Percentiles rank a stretch among this genome's conserved stretches.
Conservation (phyloP, 371 early-diverging fungal genomes). For the Syncephalis fuscata region DNA sequence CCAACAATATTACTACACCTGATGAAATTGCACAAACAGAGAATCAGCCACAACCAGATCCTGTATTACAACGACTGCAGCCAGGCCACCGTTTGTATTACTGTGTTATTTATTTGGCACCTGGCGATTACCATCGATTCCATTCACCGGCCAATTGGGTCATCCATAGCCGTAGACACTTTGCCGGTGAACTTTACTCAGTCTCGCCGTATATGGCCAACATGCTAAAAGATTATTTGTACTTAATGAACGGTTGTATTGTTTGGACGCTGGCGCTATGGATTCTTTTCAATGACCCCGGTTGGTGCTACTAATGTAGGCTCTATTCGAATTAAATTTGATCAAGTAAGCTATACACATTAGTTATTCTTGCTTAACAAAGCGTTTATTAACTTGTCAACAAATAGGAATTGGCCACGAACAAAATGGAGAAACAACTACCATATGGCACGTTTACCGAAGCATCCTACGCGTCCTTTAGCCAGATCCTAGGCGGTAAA, state of each 20-base stretch:
- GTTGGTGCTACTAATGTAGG: constrained; percentile 98
- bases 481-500: constrained; percentile 41
- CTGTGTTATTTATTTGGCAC: constrained; percentile 87
- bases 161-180: constrained; percentile 70
- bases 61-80: constrained; percentile 19
- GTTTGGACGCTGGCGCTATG: constrained; percentile 82
- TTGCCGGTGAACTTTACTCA: constrained; percentile 83
- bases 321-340: constrained; percentile 81
- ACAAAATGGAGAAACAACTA: constrained; percentile 27
- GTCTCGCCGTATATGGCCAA: constrained; percentile 83
- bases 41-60: not conserved
- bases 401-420: constrained; percentile 50
- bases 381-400: not conserved
- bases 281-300: constrained; percentile 89
- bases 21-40: not conserved
- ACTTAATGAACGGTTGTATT: constrained; percentile 91
- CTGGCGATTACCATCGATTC: constrained; percentile 97
- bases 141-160: constrained; percentile 94
- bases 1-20: not conserved
- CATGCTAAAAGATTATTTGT: constrained; percentile 76
- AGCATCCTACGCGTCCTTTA: constrained; percentile 43
- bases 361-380: not conserved
- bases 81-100: constrained; percentile 64
- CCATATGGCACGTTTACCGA: constrained; percentile 65
- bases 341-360: constrained; percentile 27